A percentile compares a stretch with the other conserved stretches of the same genome.
Conservation (phyloP, 257 asterid genomes). For the Solanum bulbocastanum region DNA sequence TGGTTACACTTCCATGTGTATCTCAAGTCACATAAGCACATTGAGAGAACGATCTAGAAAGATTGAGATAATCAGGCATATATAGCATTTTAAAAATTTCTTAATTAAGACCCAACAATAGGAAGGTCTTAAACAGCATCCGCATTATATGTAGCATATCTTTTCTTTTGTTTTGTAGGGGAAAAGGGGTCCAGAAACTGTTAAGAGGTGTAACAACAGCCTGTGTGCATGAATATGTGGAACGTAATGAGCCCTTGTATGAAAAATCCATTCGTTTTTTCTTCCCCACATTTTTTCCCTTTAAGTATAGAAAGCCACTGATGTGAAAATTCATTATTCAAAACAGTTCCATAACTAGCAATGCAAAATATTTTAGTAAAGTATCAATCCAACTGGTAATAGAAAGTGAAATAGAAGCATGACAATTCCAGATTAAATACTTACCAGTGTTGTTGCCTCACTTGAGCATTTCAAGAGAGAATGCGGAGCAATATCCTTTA, state of each 20-base stretch:
- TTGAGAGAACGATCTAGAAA: background rate
- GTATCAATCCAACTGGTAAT: background rate
- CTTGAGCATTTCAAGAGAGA: constrained; percentile 69
- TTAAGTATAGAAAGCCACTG: background rate
- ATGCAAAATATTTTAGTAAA: background rate
- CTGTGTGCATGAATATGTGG: background rate
- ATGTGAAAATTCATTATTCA: background rate
- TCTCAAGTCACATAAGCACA: background rate
- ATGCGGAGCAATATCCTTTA: constrained; percentile 54
- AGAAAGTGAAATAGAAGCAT: background rate
- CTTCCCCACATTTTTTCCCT: background rate
- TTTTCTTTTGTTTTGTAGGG: background rate
- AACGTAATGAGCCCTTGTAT: background rate
- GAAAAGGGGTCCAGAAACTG: background rate
- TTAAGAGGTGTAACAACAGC: background rate
- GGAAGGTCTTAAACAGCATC: background rate
- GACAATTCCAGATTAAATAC: background rate
- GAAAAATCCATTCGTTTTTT: background rate
- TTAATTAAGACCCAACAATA: background rate
- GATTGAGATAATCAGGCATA: background rate
- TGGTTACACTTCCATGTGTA: background rate
- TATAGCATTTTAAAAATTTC: background rate
- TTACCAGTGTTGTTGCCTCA: constrained; percentile 76
- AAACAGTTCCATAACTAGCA: background rate
- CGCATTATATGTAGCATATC: background rate